These are phyloP conservation scores for Candida pseudofarinosa DNA, from an alignment of 805 yeast genomes.

Conservation along the genomic window DNA sequence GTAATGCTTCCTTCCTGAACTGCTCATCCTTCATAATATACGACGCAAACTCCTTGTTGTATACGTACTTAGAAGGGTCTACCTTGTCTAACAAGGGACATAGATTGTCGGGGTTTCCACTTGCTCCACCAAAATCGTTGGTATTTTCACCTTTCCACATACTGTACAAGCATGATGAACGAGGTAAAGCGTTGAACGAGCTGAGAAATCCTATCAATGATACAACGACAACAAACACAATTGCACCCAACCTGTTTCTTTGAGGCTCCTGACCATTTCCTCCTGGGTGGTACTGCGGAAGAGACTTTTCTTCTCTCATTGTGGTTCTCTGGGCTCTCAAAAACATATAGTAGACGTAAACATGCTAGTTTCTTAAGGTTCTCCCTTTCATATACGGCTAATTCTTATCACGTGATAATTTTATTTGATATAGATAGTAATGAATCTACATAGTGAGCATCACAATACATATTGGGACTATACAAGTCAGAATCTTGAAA, in stretches of 20 bases:
- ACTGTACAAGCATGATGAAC: neutral
- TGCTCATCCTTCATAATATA: constrained; percentile 23
- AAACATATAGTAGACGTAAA: no score
- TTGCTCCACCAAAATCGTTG: neutral
- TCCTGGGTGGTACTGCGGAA: neutral
- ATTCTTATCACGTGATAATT: no score
- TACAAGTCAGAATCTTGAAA: constrained; percentile 2
- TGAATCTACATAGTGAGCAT: no score
- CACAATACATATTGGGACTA: neutral
- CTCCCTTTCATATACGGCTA: no score
- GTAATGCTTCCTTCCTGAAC: constrained; percentile 19
- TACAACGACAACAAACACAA: neutral
- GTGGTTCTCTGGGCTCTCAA: no score
- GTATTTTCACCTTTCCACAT: neutral
- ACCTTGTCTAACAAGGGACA: constrained; percentile 34
- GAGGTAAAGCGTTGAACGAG: neutral
- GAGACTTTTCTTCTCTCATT: neutral
- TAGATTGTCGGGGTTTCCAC: constrained; percentile 23
- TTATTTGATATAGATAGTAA: no score
- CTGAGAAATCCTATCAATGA: neutral
- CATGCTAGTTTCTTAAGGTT: no score
- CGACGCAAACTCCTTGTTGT: constrained; percentile 16
- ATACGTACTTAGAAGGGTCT: constrained; percentile 20
- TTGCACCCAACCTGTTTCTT: neutral
- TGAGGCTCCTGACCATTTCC: neutral